A percentile compares a stretch with the other conserved stretches of the same genome.
These are phyloP conservation scores for Xylariaceae sp. DNA, from an alignment of 2,329 filamentous ascomycete species.

Conservation along the genomic window DNA sequence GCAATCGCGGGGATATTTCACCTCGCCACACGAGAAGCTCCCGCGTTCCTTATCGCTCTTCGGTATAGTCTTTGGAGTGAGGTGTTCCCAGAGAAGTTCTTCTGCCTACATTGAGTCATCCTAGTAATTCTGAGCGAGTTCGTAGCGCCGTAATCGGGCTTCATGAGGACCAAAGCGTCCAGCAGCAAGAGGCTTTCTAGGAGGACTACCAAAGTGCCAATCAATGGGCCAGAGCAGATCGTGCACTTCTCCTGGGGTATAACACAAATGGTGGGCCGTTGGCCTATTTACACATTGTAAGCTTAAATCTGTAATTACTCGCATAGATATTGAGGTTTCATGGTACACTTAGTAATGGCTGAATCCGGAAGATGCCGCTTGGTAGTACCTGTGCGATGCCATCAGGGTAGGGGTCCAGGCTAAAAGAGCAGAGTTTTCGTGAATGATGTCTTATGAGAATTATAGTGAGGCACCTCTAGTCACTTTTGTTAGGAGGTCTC, in stretches of 20 bases:
- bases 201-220: constrained; percentile 53
- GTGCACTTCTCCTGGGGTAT: constrained; percentile 53
- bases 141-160: constrained; percentile 52
- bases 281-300: constrained; percentile 24
- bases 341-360: constrained; percentile 31
- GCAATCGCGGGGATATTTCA: constrained; percentile 51
- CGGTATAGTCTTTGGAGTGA: constrained; percentile 40
- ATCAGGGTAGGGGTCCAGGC: constrained; percentile 20
- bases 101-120: constrained; percentile 40
- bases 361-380: constrained; percentile 31
- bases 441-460: constrained; percentile 32
- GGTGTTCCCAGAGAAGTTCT: constrained; percentile 40
- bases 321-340: not conserved
- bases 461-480: constrained; percentile 22
- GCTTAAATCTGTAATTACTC: constrained; percentile 23
- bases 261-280: constrained; percentile 42
- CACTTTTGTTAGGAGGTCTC: not conserved
- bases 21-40: constrained; percentile 31
- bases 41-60: constrained; percentile 36
- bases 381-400: constrained; percentile 28
- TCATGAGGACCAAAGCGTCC: constrained; percentile 50
- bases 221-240: constrained; percentile 53
- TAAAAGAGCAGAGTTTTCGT: constrained; percentile 27
- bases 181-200: constrained; percentile 48
- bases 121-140: constrained; percentile 42